phyloP scores from a whole-genome alignment of 345 rosid species.

The Salix arbutifolia region DNA sequence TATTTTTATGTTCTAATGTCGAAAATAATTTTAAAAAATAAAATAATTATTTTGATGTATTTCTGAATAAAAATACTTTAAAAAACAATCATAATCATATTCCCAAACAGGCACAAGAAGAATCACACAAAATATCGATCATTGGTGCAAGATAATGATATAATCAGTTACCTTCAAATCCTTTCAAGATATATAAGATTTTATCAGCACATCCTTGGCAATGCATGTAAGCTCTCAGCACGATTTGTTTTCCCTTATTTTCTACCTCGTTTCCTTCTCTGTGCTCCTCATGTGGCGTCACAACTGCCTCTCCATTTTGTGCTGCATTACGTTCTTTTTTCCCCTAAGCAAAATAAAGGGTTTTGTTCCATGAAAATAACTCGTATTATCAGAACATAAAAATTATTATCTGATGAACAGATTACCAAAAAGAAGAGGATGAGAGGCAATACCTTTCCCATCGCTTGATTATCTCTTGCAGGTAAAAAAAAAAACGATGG shows the following conservation, averaged over 20 bases:
- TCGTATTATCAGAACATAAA: neutral
- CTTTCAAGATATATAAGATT: conserved; percentile 7
- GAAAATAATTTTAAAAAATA: too few relatives aligned
- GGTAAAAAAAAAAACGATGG: too few relatives aligned
- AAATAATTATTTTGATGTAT: too few relatives aligned
- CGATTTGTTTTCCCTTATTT: conserved; percentile 1
- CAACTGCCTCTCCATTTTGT: too few relatives aligned
- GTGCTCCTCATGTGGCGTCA: neutral
- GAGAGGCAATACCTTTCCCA: neutral
- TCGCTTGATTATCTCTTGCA: neutral
- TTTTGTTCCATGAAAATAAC: neutral
- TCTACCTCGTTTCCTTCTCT: neutral
- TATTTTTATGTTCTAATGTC: too few relatives aligned
- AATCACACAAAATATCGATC: neutral
- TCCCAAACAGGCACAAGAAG: too few relatives aligned
- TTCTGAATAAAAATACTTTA: too few relatives aligned
- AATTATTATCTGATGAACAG: neutral
- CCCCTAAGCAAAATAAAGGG: too few relatives aligned
- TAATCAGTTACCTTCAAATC: conserved; percentile 9
- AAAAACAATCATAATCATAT: accelerated
- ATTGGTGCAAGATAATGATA: too few relatives aligned
- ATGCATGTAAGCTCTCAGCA: conserved; percentile 19
- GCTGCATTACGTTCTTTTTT: neutral
- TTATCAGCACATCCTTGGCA: conserved; percentile 24
- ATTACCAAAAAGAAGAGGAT: neutral